Evolutionary conservation across 495 filamentous ascomycete species (phyloP).

Genomic region (Hypoxylon crocopeplum): DNA sequence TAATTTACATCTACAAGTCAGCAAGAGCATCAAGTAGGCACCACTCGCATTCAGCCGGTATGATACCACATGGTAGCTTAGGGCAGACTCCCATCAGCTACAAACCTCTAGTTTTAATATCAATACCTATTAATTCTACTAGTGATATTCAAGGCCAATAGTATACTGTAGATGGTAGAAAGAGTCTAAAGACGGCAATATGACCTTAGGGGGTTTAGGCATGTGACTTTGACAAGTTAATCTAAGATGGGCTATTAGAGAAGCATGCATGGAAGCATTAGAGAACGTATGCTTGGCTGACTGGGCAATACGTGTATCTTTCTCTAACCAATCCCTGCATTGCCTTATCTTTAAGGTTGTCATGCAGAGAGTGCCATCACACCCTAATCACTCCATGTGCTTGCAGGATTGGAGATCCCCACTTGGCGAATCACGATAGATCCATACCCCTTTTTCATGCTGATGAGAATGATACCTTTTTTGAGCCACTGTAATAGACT

Average conservation of each 20-base stretch:
- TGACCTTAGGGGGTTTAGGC: neutral
- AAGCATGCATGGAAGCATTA: conserved; percentile 35
- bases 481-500: no score
- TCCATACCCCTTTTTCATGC: conserved; percentile 22
- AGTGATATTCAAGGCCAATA: no score
- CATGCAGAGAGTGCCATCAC: conserved; percentile 12
- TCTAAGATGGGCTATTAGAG: neutral
- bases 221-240: conserved; percentile 5
- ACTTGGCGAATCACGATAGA: neutral
- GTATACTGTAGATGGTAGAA: no score
- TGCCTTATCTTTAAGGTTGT: conserved; percentile 11
- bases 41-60: no score
- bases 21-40: no score
- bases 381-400: conserved; percentile 8
- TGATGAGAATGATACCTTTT: conserved; percentile 1
- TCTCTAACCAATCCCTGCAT: conserved; percentile 13
- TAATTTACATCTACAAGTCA: no score
- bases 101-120: no score
- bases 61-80: no score
- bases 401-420: conserved; percentile 27
- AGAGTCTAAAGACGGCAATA: neutral
- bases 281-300: no score
- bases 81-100: no score
- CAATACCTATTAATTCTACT: no score
- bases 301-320: no score